Conservation (phyloP, 805 yeast genomes). For the Yamadazyma laniorum region DNA sequence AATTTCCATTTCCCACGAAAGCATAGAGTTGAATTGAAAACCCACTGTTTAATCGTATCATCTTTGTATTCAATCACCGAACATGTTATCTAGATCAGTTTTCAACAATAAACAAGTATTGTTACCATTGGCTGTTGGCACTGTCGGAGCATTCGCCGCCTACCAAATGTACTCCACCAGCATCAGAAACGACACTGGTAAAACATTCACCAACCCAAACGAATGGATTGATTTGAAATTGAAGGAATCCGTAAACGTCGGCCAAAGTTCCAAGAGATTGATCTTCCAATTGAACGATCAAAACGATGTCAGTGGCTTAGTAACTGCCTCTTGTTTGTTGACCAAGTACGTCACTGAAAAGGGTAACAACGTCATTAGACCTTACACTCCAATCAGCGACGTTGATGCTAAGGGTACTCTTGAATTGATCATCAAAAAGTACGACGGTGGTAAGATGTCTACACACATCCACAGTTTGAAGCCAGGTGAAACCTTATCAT, state of each 20-base stretch:
- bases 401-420: constrained; percentile 67
- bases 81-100: constrained; percentile 23
- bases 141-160: constrained; percentile 33
- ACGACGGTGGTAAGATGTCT: constrained; percentile 83
- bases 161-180: constrained; percentile 26
- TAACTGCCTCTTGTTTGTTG: constrained; percentile 74
- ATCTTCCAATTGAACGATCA: constrained; percentile 65
- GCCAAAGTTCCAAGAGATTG: constrained; percentile 65
- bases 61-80: constrained; percentile 1
- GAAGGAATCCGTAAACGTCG: constrained; percentile 46
- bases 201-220: constrained; percentile 59
- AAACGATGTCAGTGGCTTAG: constrained; percentile 72
- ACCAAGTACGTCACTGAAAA: constrained; percentile 80
- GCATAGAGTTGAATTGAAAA: not conserved
- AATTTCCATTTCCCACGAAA: not conserved
- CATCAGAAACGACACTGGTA: constrained; percentile 37
- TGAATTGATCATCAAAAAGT: constrained; percentile 79
- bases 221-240: constrained; percentile 72
- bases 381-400: constrained; percentile 84
- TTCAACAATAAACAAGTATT: constrained; percentile 22
- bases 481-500: constrained; percentile 76
- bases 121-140: constrained; percentile 26
- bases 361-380: constrained; percentile 85
- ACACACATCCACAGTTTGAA: constrained; percentile 68
- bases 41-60: not conserved